Evolutionary conservation across 768 basidiomycete species (phyloP).

Genomic region (Agaricus subrufescens): DNA sequence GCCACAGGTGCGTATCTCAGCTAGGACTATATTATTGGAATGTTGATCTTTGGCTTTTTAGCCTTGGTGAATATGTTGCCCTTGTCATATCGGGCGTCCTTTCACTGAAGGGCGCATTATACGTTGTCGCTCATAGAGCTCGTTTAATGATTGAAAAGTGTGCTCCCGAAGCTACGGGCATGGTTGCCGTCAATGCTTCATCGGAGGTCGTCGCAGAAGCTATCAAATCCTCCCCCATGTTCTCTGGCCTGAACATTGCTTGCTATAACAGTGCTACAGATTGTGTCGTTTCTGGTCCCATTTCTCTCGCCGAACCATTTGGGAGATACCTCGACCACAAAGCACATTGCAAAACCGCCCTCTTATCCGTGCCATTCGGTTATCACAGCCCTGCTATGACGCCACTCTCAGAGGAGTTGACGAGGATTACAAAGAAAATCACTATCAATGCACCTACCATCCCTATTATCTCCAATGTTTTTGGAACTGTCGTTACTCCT

Average conservation of each 20-base stretch:
- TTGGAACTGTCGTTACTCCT: conserved; percentile 45
- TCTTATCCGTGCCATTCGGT: conserved; percentile 54
- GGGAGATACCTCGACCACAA: conserved; percentile 32
- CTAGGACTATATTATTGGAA: not conserved
- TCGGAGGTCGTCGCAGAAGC: conserved; percentile 27
- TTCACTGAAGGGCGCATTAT: conserved; percentile 50
- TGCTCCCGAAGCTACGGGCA: conserved; percentile 40
- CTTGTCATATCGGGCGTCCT: conserved; percentile 60
- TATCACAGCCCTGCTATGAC: conserved; percentile 67
- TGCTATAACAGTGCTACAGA: conserved; percentile 60
- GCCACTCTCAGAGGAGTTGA: conserved; percentile 48
- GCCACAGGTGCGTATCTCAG: conserved; percentile 55
- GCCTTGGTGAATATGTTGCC: conserved; percentile 74
- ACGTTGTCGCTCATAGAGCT: conserved; percentile 53
- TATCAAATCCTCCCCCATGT: conserved; percentile 27
- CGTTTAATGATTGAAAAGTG: conserved; percentile 52
- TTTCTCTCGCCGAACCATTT: conserved; percentile 36
- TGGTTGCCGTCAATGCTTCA: conserved; percentile 52
- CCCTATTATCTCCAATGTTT: conserved; percentile 59
- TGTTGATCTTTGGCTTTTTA: conserved; percentile 19
- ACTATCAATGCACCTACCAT: conserved; percentile 43
- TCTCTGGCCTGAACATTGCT: conserved; percentile 41
- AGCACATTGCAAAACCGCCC: conserved; percentile 25
- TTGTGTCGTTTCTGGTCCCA: conserved; percentile 56
- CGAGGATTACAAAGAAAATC: conserved; percentile 29